Percentiles rank a stretch among this genome's conserved stretches.
Conservation (phyloP, 73 alveolate genomes). For the Durusdinium trenchii region DNA sequence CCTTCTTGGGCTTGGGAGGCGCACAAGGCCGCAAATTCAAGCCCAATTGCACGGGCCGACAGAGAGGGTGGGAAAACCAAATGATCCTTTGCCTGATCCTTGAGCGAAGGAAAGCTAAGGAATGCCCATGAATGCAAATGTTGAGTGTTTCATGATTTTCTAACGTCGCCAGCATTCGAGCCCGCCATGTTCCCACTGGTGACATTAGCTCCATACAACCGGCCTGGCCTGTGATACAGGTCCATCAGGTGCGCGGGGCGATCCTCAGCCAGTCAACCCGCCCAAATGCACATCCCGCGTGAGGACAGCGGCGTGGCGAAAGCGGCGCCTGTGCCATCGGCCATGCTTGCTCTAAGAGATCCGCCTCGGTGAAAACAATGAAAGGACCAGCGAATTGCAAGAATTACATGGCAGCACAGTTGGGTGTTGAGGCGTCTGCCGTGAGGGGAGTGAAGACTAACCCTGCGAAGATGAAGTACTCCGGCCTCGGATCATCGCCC, state of each 20-base stretch:
- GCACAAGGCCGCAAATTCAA: no score
- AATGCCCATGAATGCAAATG: no score
- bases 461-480: slow-evolving; percentile 80
- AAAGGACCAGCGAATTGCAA: not conserved
- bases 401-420: not conserved
- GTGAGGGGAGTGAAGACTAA: slow-evolving; percentile 78
- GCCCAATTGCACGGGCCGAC: no score
- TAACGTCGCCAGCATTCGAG: no score
- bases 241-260: slow-evolving; percentile 91
- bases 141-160: no score
- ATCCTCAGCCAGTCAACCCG: not conserved
- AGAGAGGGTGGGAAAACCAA: no score
- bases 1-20: no score
- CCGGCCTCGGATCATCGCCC: slow-evolving; percentile 58
- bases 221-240: slow-evolving; percentile 61
- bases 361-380: slow-evolving; percentile 11
- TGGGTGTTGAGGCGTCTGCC: not conserved
- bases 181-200: no score
- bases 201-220: no score
- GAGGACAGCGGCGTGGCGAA: not conserved
- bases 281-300: not conserved
- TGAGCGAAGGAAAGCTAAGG: no score
- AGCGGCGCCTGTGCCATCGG: slow-evolving; percentile 53
- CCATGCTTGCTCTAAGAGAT: slow-evolving; percentile 85
- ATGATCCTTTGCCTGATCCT: no score